Base-by-base conservation (phyloP, 192 early-diverging fungal genomes). In the Dispira simplex region DNA sequence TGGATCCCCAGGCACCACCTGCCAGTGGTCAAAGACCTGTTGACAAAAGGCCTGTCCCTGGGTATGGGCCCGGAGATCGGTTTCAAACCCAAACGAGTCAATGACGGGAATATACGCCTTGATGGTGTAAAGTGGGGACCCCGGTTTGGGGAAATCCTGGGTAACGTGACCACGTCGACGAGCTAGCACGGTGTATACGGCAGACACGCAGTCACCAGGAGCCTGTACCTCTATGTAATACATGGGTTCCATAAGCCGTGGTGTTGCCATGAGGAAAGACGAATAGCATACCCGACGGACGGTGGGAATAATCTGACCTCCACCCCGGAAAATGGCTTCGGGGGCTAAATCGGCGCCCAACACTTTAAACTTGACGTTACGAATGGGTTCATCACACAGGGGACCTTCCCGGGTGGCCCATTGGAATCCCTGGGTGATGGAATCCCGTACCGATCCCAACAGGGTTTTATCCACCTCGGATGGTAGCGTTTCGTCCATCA, bases 1-100 rank as follows among this genome's bases (percentile, higher is more conserved):
- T 39, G 96, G 96, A 68, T 99, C 92, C 12, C 96, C 96, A 46
- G 96, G 96, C 18, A 99, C 95, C 49, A 90, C 83, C 69, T 96
- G 91, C 92, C 93, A 99, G 64, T 97, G 93, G 64, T 99, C 95
- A 83, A 99, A 99, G 73, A 88, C 86, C 70, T 95, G 91, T 71
- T 97, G 95, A 65, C 90, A 91, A 72, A 99, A 99, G 8, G 93
- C 96, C 74, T 94, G 90, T 8, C 96, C 96, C 66, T 93, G 89
- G 27, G 95, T 99, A 72, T 93, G 91, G 25, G 93, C 92, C 43
- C 96, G 76, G 65, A 99, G 66, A 73, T 99, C 96, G 0, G 95
- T 95, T 68, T 99, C 96, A 66, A 96, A 97, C 27, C 96, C 96
- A 73, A 78, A 83, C 14, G 93, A 85, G 70, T 99, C 96, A 64